Evolutionary conservation across 345 rosid genomes (phyloP), one percentile per base, ranked within the genome.

Genomic region (Euphorbia lathyris): DNA sequence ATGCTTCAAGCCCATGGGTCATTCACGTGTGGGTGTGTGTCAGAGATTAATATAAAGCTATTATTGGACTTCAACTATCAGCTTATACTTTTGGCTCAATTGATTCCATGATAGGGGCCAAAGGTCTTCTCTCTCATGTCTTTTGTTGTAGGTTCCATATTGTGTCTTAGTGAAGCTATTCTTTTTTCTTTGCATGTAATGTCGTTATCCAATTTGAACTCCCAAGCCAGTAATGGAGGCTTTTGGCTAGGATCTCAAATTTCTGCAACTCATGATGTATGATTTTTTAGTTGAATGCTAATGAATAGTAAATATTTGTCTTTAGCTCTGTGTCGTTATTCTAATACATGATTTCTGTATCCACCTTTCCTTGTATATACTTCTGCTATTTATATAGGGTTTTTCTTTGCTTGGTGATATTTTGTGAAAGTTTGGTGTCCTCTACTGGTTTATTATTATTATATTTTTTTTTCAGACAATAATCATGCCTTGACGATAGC

Each of bases 401-500:
- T 25, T 45, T 45, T 43, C 38, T 16, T 25, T 59, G 17, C 51
- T 59, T 20, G 42, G 23, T 22, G 36, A 5, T 26, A 34, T 45
- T 13, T 6, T 26, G 26, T 69, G 63, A 52, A 69, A 53, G 52
- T 62, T 43, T 47, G 51, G 68, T 45, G 40, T 45, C 74, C 76
- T 48, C 74, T 67, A 63, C 25, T 78, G 69, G 60, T 77, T 48
- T 75, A 36, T 71, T 51, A 58, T 52, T 51, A 13, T 45, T 45
- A 45, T 45, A 4, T 1, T 45, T 13, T 1, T 43, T 2, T 72
- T 77, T 71, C 96, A 95, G 99, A 85, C 72, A 90, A 95, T 84
- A 50, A 95, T 65, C 85, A 95, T 79, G 85, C 71, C 66, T 78
- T 95, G 89, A 93, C 97, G 51, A 53, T 92, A 20, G 96, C 78